Evolutionary conservation across 208 protist species (phyloP).

Genomic region (Acanthamoeba lenticulata): DNA sequence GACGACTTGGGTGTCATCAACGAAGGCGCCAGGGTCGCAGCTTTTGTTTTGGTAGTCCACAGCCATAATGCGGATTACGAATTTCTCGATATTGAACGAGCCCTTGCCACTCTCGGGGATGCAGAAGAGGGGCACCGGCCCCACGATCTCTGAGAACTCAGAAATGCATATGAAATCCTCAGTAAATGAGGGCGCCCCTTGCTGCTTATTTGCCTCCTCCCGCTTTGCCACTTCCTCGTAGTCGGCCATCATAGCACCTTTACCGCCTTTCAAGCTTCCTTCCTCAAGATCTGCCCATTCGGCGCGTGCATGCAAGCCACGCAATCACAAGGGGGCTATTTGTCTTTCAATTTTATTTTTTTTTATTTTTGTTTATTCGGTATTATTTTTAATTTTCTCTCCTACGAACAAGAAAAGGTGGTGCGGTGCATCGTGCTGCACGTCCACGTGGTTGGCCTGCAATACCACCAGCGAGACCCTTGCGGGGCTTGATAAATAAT

Average conservation of each 20-base stretch:
- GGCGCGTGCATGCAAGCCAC: too few relatives aligned
- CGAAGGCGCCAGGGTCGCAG: constrained; percentile 71
- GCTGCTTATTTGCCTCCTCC: not conserved
- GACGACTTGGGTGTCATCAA: constrained; percentile 76
- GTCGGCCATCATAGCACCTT: not conserved
- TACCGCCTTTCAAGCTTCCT: too few relatives aligned
- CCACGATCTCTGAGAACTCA: constrained; percentile 74
- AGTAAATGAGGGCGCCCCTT: not conserved
- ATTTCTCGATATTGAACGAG: constrained; percentile 76
- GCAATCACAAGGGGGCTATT: too few relatives aligned
- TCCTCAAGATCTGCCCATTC: not conserved
- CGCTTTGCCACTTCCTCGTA: not conserved
- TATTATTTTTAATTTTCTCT: too few relatives aligned
- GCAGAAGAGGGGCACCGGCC: constrained; percentile 69
- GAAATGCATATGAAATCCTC: constrained; percentile 72
- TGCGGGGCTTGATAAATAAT: not conserved
- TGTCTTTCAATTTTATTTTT: too few relatives aligned
- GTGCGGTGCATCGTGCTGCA: too few relatives aligned
- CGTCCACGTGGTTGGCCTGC: too few relatives aligned
- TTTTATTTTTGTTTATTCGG: too few relatives aligned
- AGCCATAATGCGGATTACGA: constrained; percentile 81
- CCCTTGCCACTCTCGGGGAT: constrained; percentile 54
- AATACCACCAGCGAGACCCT: not conserved
- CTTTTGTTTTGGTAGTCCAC: constrained; percentile 81
- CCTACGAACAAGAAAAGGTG: too few relatives aligned